A percentile compares a stretch with the other conserved stretches of the same genome.
phyloP scores from a whole-genome alignment of 306 rosid genomes.

The Lathyrus sativus region DNA sequence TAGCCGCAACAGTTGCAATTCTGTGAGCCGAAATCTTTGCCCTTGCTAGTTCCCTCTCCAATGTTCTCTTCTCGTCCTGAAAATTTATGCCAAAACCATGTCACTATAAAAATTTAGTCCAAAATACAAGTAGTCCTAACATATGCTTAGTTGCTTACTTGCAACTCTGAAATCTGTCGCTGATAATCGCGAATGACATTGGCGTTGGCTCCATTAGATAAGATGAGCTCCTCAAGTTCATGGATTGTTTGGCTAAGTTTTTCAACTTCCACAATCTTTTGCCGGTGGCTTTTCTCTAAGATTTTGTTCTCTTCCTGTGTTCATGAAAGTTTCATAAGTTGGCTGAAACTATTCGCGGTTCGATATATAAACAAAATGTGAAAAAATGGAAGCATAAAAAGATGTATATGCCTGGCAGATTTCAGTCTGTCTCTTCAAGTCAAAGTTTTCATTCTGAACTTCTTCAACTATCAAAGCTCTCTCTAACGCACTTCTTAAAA shows the following conservation, averaged over 20 bases:
- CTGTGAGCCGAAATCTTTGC: slow-evolving; percentile 79
- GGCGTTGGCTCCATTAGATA: slow-evolving; percentile 75
- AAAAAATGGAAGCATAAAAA: slow-evolving; percentile 32
- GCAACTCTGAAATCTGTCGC: slow-evolving; percentile 68
- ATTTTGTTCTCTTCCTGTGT: slow-evolving; percentile 96
- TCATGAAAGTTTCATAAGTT: slow-evolving; percentile 31
- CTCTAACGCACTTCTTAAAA: slow-evolving; percentile 80
- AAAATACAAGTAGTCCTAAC: neutral
- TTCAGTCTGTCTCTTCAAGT: slow-evolving; percentile 94
- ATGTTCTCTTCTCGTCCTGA: slow-evolving; percentile 89
- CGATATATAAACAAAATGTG: slow-evolving; percentile 1
- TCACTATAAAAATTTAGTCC: slow-evolving; percentile 20
- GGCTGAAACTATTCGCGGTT: slow-evolving; percentile 21
- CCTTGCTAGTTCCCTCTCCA: slow-evolving; percentile 91
- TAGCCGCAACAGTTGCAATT: slow-evolving; percentile 80
- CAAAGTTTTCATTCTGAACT: slow-evolving; percentile 91
- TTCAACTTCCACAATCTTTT: slow-evolving; percentile 85
- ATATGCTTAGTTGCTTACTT: slow-evolving; percentile 64
- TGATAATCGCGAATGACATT: slow-evolving; percentile 74
- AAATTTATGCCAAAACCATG: slow-evolving; percentile 32
- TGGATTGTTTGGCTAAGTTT: slow-evolving; percentile 88
- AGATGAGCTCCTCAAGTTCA: slow-evolving; percentile 84
- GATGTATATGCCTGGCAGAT: slow-evolving; percentile 72
- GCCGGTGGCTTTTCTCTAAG: slow-evolving; percentile 85
- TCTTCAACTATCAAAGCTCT: slow-evolving; percentile 96